phyloP scores from a whole-genome alignment of 768 basidiomycete genomes.

The Coprinopsis sp. region DNA sequence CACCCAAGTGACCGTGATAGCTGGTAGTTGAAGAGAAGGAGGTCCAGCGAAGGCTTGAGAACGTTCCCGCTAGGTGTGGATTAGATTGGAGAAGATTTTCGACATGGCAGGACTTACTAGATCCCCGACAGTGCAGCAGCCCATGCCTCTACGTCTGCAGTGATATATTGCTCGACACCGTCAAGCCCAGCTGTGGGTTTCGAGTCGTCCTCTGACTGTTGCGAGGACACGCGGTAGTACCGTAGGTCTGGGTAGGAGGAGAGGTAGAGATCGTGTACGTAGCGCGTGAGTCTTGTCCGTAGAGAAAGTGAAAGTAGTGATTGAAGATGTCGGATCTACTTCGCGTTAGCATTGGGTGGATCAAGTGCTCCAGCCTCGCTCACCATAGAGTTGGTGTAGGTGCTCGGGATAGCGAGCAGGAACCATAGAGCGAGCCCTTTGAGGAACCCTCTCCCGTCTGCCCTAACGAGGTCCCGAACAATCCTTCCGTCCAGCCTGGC shows the following conservation, averaged over 20 bases:
- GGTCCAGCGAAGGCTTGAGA: conserved; percentile 87
- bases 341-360: background rate
- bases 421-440: conserved; percentile 87
- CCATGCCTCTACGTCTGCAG: conserved; percentile 88
- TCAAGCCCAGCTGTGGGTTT: conserved; percentile 42
- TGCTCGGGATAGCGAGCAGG: conserved; percentile 83
- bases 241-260: conserved; percentile 65
- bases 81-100: background rate
- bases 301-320: conserved; percentile 78
- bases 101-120: conserved; percentile 60
- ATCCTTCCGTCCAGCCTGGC: conserved; percentile 87
- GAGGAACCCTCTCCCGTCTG: conserved; percentile 79
- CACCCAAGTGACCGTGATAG: conserved; percentile 81
- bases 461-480: conserved; percentile 84
- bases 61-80: conserved; percentile 68
- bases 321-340: conserved; percentile 83
- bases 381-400: conserved; percentile 95
- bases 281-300: conserved; percentile 83
- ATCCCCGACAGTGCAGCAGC: conserved; percentile 79
- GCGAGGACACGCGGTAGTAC: conserved; percentile 47
- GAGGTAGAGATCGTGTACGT: conserved; percentile 89
- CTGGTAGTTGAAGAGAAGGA: conserved; percentile 89
- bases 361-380: conserved; percentile 9
- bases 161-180: conserved; percentile 88
- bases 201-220: conserved; percentile 2